Evolutionary conservation across 1,284 basidiomycete species (phyloP), one percentile per base, ranked within the genome.

Genomic region (Naganishia sp.): DNA sequence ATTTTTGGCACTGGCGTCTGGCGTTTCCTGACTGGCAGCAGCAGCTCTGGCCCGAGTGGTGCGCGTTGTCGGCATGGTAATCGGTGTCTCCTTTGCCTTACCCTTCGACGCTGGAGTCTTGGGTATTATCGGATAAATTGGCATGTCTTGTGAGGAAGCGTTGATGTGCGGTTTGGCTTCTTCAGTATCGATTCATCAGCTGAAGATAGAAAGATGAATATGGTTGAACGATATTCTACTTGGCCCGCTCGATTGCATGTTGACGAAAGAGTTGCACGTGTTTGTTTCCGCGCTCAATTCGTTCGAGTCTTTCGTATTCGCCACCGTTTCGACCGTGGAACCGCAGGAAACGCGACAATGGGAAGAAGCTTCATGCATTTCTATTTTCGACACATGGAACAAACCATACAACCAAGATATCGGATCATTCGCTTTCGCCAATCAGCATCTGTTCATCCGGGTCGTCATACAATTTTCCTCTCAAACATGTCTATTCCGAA

Each of bases 41-140:
- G 59, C 59, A 2, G 46, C 59, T 43, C 59, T 23, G 23, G 59
- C 48, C 36, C 59, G 45, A 10, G 59, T 61, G 15, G 48, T 61
- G 31, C 59, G 21, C 7, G 33, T 43, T 11, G 36, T 50, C 21
- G 59, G 59, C 59, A 61, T 61, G 4, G 59, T 61, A 7, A 44
- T 18, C n/a, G 59, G 59, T 3, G 25, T 16, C 49, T 52, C 59
- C 18, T 61, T 61, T 36, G 33, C 48, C 36, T 61, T 61, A 31
- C 59, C 59, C 48, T 61, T 61, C 3, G 59, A 49, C 21, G 48
- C 48, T 15, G 59, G 48, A 23, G 59, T 61, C 48, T 61, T 61
- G 33, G 59, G 59, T 61, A 61, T 61, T 50, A 61, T 61, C 3
- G 59, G 49, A 49, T 61, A 61, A 36, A 61, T 61, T 39, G 59